Percentiles rank a stretch among this genome's conserved stretches.
Conservation (phyloP, 1,284 basidiomycete genomes). For the Termitomyces sp. region DNA sequence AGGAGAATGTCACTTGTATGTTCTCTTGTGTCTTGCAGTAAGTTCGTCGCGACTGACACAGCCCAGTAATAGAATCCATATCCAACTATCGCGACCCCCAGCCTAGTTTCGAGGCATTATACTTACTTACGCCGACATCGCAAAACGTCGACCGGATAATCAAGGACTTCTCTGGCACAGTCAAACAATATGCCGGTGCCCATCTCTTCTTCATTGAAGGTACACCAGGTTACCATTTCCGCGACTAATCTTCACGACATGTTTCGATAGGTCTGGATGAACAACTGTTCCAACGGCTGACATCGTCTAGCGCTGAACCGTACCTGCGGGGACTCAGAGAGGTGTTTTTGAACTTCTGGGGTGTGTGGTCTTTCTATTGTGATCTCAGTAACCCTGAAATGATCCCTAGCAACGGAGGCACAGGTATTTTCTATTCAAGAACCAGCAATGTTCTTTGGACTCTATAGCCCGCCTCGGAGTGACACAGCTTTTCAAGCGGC, state of each 20-base stretch:
- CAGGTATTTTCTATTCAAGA: conserved; percentile 76
- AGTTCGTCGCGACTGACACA: conserved; percentile 9
- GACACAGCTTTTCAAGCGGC: conserved; percentile 56
- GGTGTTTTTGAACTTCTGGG: conserved; percentile 86
- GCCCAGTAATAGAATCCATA: conserved; percentile 74
- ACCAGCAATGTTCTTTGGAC: conserved; percentile 79
- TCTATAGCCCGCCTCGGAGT: conserved; percentile 78
- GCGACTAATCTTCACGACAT: conserved; percentile 1
- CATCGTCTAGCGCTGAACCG: conserved; percentile 66
- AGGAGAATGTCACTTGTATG: conserved; percentile 92
- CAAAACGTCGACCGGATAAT: conserved; percentile 93
- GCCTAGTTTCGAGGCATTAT: conserved; percentile 83
- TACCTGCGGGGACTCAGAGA: conserved; percentile 73
- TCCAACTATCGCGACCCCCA: conserved; percentile 71
- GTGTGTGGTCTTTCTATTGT: conserved; percentile 36
- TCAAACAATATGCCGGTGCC: conserved; percentile 79
- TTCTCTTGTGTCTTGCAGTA: conserved; percentile 15
- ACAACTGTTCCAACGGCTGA: conserved; percentile 67
- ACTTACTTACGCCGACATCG: conserved; percentile 90
- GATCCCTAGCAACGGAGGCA: conserved; percentile 67
- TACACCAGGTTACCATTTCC: conserved; percentile 22
- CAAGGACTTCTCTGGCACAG: conserved; percentile 68
- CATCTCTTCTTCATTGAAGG: conserved; percentile 97
- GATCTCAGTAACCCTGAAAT: conserved; percentile 7
- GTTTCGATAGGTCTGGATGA: conserved; percentile 59